These are phyloP conservation scores for Discostella pseudostelligera DNA, from an alignment of 108 stramenopile genomes.

Conservation along the genomic window DNA sequence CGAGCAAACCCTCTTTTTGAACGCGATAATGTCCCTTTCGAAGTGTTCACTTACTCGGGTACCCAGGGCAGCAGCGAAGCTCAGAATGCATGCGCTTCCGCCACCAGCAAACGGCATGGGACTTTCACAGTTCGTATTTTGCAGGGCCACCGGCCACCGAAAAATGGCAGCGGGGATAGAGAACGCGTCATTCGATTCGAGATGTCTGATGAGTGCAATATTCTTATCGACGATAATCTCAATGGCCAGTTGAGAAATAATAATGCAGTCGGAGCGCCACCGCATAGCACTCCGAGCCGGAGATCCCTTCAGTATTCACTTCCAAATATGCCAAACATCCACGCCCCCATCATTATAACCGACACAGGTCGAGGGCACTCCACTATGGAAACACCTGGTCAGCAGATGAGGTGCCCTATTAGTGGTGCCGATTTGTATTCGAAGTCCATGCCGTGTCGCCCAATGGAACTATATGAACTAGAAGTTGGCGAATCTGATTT, in stretches of 20 bases:
- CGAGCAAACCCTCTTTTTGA: constrained; percentile 41
- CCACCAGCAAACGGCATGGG: constrained; percentile 11
- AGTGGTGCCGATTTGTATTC: constrained; percentile 2
- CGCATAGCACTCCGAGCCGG: constrained; percentile 9
- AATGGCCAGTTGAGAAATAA: neutral
- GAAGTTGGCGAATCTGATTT: constrained; percentile 59
- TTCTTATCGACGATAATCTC: constrained; percentile 7
- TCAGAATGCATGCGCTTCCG: constrained; percentile 1
- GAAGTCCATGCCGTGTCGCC: constrained; percentile 13
- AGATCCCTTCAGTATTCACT: constrained; percentile 3
- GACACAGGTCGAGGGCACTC: constrained; percentile 22
- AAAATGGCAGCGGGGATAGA: constrained; percentile 22
- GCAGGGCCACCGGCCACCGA: constrained; percentile 31
- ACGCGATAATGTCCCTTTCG: constrained; percentile 33
- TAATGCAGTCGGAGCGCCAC: constrained; percentile 12
- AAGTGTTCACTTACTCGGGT: constrained; percentile 15
- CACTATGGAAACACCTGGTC: constrained; percentile 5
- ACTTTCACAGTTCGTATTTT: constrained; percentile 44
- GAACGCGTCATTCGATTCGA: constrained; percentile 54
- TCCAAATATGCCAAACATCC: constrained; percentile 23
- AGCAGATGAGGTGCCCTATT: neutral
- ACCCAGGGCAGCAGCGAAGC: neutral
- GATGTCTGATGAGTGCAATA: constrained; percentile 53
- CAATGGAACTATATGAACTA: constrained; percentile 44
- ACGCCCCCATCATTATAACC: constrained; percentile 39